Evolutionary conservation across 805 yeast species (phyloP).

Genomic region (Cyberlindnera samutprakarnensis): DNA sequence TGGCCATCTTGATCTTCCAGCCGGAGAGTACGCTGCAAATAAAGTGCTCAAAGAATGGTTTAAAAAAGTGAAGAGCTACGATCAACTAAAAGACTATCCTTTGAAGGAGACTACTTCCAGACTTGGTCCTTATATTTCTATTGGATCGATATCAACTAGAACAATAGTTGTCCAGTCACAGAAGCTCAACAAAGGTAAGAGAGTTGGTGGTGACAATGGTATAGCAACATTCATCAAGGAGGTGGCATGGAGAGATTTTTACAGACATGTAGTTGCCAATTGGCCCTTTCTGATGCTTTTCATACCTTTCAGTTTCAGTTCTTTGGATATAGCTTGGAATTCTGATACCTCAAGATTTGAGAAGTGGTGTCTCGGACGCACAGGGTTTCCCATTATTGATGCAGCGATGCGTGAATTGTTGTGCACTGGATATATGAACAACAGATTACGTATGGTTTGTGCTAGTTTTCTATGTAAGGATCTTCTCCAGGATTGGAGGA

Average conservation of each 20-base stretch:
- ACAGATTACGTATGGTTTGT: conserved; percentile 46
- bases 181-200: conserved; percentile 21
- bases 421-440: conserved; percentile 46
- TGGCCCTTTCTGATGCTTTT: conserved; percentile 48
- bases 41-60: conserved; percentile 14
- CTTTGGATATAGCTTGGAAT: conserved; percentile 36
- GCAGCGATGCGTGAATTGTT: conserved; percentile 49
- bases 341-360: conserved; percentile 33
- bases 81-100: conserved; percentile 18
- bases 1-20: conserved; percentile 1
- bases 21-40: conserved; percentile 16
- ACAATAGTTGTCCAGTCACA: conserved; percentile 27
- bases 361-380: conserved; percentile 45
- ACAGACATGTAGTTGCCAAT: conserved; percentile 37
- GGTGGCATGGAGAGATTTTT: conserved; percentile 54
- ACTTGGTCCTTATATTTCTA: conserved; percentile 38
- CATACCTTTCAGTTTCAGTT: conserved; percentile 39
- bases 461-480: conserved; percentile 46
- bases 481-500: conserved; percentile 45
- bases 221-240: conserved; percentile 42
- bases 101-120: conserved; percentile 26
- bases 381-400: conserved; percentile 52
- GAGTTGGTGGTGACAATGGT: conserved; percentile 27
- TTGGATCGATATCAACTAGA: conserved; percentile 40
- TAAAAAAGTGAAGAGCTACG: conserved; percentile 4